A percentile compares a stretch with the other conserved stretches of the same genome.
Evolutionary conservation across 23 red algal species (phyloP).

Genomic region (Gracilaria domingensis): DNA sequence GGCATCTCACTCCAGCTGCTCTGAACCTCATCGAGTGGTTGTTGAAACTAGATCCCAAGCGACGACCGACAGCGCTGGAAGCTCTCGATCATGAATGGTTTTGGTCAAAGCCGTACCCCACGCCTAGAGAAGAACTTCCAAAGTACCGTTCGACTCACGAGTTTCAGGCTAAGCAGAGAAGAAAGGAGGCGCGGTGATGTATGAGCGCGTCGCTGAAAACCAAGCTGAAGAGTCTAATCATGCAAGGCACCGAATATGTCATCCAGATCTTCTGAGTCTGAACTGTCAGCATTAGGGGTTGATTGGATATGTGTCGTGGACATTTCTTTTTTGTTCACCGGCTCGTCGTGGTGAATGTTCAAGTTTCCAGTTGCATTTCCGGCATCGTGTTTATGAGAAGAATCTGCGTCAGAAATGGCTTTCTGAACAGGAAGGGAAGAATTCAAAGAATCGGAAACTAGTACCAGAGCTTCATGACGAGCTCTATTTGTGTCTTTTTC

Average conservation of each 20-base stretch:
- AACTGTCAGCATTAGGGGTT: background rate
- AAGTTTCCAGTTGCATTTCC: background rate
- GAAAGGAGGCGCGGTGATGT: conserved; percentile 45
- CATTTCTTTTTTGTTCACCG: background rate
- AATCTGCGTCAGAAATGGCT: background rate
- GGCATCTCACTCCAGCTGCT: conserved; percentile 45
- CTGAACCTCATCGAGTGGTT: conserved; percentile 78
- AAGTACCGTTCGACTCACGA: conserved; percentile 80
- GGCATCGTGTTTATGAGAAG: background rate
- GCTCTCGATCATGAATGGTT: conserved; percentile 94
- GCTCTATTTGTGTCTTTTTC: background rate
- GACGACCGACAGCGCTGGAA: conserved; percentile 73
- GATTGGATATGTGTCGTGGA: no score
- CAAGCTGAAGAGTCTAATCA: background rate
- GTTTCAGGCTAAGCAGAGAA: conserved; percentile 80
- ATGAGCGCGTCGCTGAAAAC: background rate
- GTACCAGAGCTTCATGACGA: background rate
- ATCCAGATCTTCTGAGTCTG: conserved; percentile 66
- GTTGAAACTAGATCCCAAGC: conserved; percentile 75
- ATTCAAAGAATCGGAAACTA: background rate
- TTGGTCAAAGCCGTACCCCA: conserved; percentile 81
- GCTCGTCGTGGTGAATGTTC: background rate
- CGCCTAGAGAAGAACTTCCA: conserved; percentile 83
- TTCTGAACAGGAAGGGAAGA: background rate
- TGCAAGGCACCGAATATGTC: conserved; percentile 60